Conservation (phyloP, 495 filamentous ascomycete genomes). For the Penicillium arizonense region DNA sequence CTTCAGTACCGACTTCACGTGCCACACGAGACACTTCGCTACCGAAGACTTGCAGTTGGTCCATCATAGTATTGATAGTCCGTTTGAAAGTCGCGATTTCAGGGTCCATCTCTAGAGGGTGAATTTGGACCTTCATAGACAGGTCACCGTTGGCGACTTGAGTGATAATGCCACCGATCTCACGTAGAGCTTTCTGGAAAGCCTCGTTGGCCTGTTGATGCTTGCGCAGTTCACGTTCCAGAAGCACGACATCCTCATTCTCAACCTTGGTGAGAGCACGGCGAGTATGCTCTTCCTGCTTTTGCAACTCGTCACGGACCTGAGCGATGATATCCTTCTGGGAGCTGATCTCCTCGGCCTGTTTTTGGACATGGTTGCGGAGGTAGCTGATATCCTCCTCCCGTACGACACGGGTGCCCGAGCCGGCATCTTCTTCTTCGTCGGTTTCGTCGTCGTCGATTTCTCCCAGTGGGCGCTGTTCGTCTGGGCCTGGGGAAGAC, state of each 20-base stretch:
- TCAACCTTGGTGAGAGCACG: slow-evolving; percentile 56
- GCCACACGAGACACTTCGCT: slow-evolving; percentile 96
- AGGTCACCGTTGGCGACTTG: slow-evolving; percentile 94
- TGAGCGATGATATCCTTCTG: slow-evolving; percentile 69
- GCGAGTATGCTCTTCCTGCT: slow-evolving; percentile 61
- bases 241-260: slow-evolving; percentile 60
- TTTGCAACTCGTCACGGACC: slow-evolving; percentile 63
- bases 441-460: slow-evolving; percentile 42
- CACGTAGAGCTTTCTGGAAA: slow-evolving; percentile 93
- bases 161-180: slow-evolving; percentile 96
- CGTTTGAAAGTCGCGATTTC: slow-evolving; percentile 99
- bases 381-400: slow-evolving; percentile 70
- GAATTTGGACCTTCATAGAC: slow-evolving; percentile 96
- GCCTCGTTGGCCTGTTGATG: slow-evolving; percentile 98
- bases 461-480: slow-evolving; percentile 29
- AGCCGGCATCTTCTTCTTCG: slow-evolving; percentile 38
- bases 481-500: slow-evolving; percentile 26
- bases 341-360: slow-evolving; percentile 72
- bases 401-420: slow-evolving; percentile 49
- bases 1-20: slow-evolving; percentile 96
- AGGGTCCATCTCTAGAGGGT: slow-evolving; percentile 95
- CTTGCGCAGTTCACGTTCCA: slow-evolving; percentile 92
- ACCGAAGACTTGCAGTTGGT: slow-evolving; percentile 95
- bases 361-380: slow-evolving; percentile 73
- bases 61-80: slow-evolving; percentile 97